These are phyloP conservation scores for Secale cereale DNA, from an alignment of 176 grass and related monocot genomes.

Conservation along the genomic window DNA sequence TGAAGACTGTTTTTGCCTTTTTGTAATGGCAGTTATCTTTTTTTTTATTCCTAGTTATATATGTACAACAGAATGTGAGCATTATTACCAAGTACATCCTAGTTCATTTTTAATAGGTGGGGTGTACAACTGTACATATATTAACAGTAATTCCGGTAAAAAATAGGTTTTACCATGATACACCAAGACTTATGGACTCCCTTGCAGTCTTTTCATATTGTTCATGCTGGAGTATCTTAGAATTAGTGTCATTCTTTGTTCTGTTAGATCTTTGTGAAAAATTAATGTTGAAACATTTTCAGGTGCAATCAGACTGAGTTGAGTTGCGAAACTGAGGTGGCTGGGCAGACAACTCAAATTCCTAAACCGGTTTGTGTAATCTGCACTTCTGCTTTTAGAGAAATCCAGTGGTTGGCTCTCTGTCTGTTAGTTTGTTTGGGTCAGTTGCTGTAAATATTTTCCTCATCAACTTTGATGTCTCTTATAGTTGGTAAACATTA, in stretches of 20 bases:
- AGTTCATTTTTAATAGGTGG: background rate
- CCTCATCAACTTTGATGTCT: background rate
- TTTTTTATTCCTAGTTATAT: background rate
- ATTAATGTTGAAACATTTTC: conserved; percentile 31
- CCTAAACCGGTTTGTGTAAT: conserved; percentile 48
- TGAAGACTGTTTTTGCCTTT: background rate
- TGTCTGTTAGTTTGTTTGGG: background rate
- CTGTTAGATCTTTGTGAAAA: background rate
- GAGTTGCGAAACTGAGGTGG: conserved; percentile 22
- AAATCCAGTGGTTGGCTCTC: background rate
- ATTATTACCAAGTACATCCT: background rate
- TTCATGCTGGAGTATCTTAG: background rate
- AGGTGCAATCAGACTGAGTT: conserved; percentile 53
- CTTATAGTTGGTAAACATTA: background rate
- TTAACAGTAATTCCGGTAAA: background rate
- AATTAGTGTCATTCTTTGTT: background rate
- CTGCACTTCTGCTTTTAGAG: background rate
- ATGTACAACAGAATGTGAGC: background rate
- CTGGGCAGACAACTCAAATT: conserved; percentile 27
- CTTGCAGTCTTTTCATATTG: background rate
- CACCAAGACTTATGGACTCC: background rate
- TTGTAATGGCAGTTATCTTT: background rate
- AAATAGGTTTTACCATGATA: background rate
- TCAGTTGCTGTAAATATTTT: conserved; percentile 6
- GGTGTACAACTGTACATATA: background rate